A percentile compares a stretch with the other conserved stretches of the same genome.
Evolutionary conservation across 139 green algal genomes (phyloP).

Genomic region (Picocystis salinarum): DNA sequence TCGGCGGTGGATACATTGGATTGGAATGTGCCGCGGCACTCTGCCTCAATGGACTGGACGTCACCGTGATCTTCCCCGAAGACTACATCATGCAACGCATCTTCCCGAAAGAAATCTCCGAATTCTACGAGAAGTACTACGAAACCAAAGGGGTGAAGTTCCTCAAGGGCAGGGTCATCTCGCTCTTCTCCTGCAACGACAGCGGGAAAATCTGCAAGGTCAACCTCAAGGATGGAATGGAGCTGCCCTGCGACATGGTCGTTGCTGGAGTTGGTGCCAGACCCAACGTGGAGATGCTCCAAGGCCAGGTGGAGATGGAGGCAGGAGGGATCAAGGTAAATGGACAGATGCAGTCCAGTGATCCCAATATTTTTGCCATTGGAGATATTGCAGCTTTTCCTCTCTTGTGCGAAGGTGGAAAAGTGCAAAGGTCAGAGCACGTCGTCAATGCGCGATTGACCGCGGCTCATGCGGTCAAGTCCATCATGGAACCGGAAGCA

Average conservation of each 20-base stretch:
- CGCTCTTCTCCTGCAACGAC: slow-evolving; percentile 19
- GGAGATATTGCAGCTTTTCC: slow-evolving; percentile 83
- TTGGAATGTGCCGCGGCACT: slow-evolving; percentile 47
- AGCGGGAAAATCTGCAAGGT: slow-evolving; percentile 25
- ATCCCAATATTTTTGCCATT: slow-evolving; percentile 62
- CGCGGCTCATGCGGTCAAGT: slow-evolving; percentile 31
- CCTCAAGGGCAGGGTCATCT: slow-evolving; percentile 35
- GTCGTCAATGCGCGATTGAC: slow-evolving; percentile 41
- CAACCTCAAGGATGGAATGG: slow-evolving; percentile 34
- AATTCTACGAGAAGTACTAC: slow-evolving; percentile 40
- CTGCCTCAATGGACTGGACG: slow-evolving; percentile 41
- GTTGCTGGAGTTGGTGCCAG: slow-evolving; percentile 47
- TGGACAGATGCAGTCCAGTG: slow-evolving; percentile 36
- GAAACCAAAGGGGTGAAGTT: slow-evolving; percentile 15
- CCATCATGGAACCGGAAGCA: slow-evolving; percentile 8
- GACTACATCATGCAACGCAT: slow-evolving; percentile 46
- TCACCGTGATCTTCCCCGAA: slow-evolving; percentile 71
- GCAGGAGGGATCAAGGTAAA: slow-evolving; percentile 67
- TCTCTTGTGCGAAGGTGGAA: slow-evolving; percentile 23
- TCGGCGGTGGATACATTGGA: slow-evolving; percentile 90
- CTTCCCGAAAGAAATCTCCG: slow-evolving; percentile 52
- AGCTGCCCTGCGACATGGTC: slow-evolving; percentile 39
- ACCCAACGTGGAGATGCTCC: slow-evolving; percentile 39
- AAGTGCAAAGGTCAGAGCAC: slow-evolving; percentile 60
- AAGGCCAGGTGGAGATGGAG: slow-evolving; percentile 26